A percentile compares a stretch with the other conserved stretches of the same genome.
Evolutionary conservation across 768 basidiomycete species (phyloP).

Genomic region (Hydnomerulius pinastri): DNA sequence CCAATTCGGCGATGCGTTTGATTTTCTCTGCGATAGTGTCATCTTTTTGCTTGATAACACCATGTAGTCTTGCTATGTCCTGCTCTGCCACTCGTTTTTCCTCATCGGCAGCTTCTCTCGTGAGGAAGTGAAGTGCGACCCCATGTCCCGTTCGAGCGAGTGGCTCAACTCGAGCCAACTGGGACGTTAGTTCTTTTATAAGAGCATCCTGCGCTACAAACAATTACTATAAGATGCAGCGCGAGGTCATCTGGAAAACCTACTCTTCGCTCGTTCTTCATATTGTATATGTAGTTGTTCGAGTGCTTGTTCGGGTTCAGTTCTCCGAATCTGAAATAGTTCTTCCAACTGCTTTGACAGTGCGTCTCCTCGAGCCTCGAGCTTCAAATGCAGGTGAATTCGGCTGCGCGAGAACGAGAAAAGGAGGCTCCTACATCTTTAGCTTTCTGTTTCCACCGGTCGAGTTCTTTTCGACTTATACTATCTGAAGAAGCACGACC

Average conservation of each 20-base stretch:
- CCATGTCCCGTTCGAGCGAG: conserved; percentile 50
- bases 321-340: conserved; percentile 53
- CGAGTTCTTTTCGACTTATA: conserved; percentile 24
- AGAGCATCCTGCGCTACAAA: conserved; percentile 56
- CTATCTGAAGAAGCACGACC: conserved; percentile 12
- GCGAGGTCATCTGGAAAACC: conserved; percentile 10
- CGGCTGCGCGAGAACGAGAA: background rate
- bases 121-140: conserved; percentile 63
- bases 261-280: conserved; percentile 56
- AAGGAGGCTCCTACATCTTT: conserved; percentile 20
- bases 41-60: conserved; percentile 45
- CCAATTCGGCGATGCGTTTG: conserved; percentile 45
- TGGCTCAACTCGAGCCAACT: conserved; percentile 57
- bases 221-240: conserved; percentile 2
- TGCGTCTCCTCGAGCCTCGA: conserved; percentile 44
- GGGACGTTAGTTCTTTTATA: conserved; percentile 48
- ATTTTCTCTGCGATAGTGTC: conserved; percentile 44
- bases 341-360: conserved; percentile 62
- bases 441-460: conserved; percentile 32
- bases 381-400: conserved; percentile 13
- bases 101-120: conserved; percentile 71
- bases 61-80: conserved; percentile 47
- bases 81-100: conserved; percentile 57
- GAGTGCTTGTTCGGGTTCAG: conserved; percentile 64
- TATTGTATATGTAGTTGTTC: conserved; percentile 51